phyloP scores from a whole-genome alignment of 1,284 basidiomycete species.

The Rhodofomes roseus region DNA sequence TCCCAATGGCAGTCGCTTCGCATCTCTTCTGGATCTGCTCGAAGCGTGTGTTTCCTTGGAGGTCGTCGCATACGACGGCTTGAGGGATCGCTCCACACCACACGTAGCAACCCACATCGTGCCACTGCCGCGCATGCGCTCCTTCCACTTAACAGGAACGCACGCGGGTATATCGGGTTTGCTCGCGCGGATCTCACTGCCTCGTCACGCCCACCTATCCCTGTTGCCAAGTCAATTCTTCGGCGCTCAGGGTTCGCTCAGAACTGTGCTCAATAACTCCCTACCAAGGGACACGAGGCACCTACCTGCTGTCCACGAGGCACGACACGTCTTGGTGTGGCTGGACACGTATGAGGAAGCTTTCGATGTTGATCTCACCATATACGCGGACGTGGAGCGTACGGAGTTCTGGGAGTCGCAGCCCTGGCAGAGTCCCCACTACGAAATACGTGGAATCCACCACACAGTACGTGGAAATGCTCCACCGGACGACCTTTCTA shows the following conservation, averaged over 20 bases:
- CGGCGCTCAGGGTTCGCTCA: too few relatives aligned
- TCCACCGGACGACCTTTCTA: too few relatives aligned
- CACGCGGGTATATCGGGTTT: neutral
- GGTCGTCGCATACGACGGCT: neutral
- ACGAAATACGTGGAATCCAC: too few relatives aligned
- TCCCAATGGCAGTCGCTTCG: neutral
- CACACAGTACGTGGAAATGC: too few relatives aligned
- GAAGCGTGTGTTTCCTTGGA: neutral
- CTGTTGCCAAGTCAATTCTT: too few relatives aligned
- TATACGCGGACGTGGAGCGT: neutral
- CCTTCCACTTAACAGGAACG: neutral
- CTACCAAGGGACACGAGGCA: neutral
- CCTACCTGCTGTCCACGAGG: neutral
- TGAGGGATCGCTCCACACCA: too few relatives aligned
- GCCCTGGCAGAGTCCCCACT: neutral
- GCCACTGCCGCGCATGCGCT: neutral
- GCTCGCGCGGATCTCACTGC: neutral
- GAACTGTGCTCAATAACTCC: neutral
- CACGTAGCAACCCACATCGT: neutral
- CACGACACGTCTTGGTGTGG: neutral
- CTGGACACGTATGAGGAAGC: neutral
- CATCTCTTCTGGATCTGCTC: neutral
- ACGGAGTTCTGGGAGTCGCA: neutral
- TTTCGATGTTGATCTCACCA: neutral
- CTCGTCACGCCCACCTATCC: neutral